Evolutionary conservation across 768 basidiomycete genomes (phyloP).

Genomic region (Podaxis mareebaensis): DNA sequence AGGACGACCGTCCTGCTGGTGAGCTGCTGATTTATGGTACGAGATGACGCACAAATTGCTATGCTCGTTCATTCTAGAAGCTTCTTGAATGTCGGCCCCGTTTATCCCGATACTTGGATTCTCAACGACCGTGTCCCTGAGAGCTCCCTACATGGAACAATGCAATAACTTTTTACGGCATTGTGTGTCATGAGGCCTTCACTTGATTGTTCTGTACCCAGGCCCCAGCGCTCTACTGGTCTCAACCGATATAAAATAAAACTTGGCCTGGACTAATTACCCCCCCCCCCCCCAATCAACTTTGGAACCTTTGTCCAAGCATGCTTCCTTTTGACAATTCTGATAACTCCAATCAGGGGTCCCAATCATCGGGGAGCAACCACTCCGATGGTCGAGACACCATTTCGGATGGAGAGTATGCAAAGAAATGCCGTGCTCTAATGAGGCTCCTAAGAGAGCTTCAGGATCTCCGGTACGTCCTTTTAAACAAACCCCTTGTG

Average conservation of each 20-base stretch:
- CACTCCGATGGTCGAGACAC: neutral
- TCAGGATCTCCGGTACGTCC: slow-evolving; percentile 38
- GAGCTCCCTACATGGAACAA: too few relatives aligned
- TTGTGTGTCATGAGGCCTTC: too few relatives aligned
- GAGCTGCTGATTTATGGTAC: neutral
- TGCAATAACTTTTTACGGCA: too few relatives aligned
- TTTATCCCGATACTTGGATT: too few relatives aligned
- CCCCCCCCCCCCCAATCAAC: neutral
- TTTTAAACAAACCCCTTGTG: neutral
- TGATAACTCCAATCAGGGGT: too few relatives aligned
- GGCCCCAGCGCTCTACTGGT: too few relatives aligned
- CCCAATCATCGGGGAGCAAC: neutral
- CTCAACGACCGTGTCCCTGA: too few relatives aligned
- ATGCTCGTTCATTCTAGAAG: too few relatives aligned
- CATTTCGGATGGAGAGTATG: slow-evolving; percentile 31
- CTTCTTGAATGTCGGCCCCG: too few relatives aligned
- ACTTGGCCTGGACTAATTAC: neutral
- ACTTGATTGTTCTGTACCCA: too few relatives aligned
- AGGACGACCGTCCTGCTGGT: neutral
- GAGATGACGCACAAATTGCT: neutral
- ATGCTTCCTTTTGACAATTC: neutral
- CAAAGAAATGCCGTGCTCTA: slow-evolving; percentile 36
- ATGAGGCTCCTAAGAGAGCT: slow-evolving; percentile 40
- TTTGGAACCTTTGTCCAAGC: neutral
- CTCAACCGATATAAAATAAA: neutral